Conservation (phyloP, 148 eudicot genomes). For the Camellia lanceoleosa region DNA sequence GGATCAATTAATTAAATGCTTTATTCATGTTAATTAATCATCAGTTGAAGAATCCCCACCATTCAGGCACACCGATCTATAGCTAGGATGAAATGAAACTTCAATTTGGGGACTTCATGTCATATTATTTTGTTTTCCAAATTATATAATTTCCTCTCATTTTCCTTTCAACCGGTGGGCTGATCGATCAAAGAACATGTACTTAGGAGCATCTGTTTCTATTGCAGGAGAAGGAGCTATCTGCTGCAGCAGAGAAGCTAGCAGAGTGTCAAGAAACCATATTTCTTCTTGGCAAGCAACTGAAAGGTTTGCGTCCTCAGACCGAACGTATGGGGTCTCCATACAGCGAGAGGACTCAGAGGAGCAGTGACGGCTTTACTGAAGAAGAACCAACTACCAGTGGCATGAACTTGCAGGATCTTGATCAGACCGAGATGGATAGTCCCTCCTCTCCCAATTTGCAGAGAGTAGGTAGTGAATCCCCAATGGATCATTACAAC, state of each 20-base stretch:
- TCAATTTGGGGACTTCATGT: neutral
- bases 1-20: neutral
- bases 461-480: slow-evolving; percentile 51
- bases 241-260: slow-evolving; percentile 86
- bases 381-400: slow-evolving; percentile 60
- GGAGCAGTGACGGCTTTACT: slow-evolving; percentile 23
- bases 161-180: neutral
- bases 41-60: neutral
- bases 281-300: slow-evolving; percentile 73
- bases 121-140: neutral
- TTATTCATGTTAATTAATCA: neutral
- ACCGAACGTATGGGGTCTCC: slow-evolving; percentile 51
- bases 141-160: neutral
- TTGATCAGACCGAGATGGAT: slow-evolving; percentile 40
- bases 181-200: neutral
- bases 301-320: slow-evolving; percentile 68
- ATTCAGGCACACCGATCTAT: neutral
- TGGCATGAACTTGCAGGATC: slow-evolving; percentile 37
- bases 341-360: slow-evolving; percentile 34
- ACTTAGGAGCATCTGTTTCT: neutral
- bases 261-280: slow-evolving; percentile 93
- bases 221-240: slow-evolving; percentile 67
- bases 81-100: neutral
- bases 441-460: slow-evolving; percentile 35
- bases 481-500: slow-evolving; percentile 45